These are phyloP conservation scores for Drechslerella coelobrocha DNA, from an alignment of 2,329 filamentous ascomycete species.

Conservation along the genomic window DNA sequence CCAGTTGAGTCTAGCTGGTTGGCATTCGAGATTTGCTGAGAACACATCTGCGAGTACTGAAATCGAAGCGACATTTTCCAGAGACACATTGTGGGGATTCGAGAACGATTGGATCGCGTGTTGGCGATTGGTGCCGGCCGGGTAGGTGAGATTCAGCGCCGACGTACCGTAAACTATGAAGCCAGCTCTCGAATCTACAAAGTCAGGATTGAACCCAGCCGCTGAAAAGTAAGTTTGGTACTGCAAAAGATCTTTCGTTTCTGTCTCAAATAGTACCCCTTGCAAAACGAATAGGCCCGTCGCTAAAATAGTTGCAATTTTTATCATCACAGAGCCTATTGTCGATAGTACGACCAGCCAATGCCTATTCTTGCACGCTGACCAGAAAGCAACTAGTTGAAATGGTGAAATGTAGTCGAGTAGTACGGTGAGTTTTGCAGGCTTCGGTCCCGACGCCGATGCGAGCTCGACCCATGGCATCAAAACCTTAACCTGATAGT, in stretches of 20 bases:
- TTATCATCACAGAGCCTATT: constrained; percentile 23
- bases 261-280: constrained; percentile 15
- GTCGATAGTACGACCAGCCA: constrained; percentile 44
- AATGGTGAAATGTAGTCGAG: constrained; percentile 51
- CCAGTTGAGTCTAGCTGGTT: constrained; percentile 30
- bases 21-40: constrained; percentile 37
- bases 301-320: constrained; percentile 43
- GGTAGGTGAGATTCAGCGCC: constrained; percentile 33
- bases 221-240: constrained; percentile 27
- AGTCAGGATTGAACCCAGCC: constrained; percentile 7
- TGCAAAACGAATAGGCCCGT: constrained; percentile 48
- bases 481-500: constrained; percentile 42
- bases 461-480: constrained; percentile 49
- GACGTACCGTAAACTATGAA: constrained; percentile 33
- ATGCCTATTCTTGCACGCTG: constrained; percentile 48
- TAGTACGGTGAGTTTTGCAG: constrained; percentile 42
- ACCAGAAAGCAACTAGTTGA: constrained; percentile 42
- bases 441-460: constrained; percentile 36
- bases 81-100: constrained; percentile 16
- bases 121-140: constrained; percentile 35
- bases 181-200: constrained; percentile 30
- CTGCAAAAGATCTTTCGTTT: constrained; percentile 18
- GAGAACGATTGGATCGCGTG: constrained; percentile 34
- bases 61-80: constrained; percentile 34
- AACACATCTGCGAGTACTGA: constrained; percentile 33